A percentile compares a stretch with the other conserved stretches of the same genome.
Evolutionary conservation across 495 filamentous ascomycete species (phyloP).

Genomic region (Acidiella bohemica): DNA sequence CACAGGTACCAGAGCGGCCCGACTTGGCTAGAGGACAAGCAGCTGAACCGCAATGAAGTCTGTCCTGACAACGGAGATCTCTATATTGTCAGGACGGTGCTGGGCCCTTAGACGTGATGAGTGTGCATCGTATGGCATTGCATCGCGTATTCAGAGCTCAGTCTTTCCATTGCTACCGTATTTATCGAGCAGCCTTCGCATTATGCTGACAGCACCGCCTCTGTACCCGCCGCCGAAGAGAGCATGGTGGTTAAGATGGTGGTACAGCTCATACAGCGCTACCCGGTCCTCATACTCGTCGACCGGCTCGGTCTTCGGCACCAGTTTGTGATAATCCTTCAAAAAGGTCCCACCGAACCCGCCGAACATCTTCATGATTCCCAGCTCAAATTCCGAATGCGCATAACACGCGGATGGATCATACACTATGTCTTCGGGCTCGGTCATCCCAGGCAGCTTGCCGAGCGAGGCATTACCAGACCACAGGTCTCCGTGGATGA

Average conservation of each 20-base stretch:
- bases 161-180: conserved; percentile 35
- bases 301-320: conserved; percentile 66
- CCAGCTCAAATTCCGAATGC: conserved; percentile 80
- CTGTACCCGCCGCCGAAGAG: conserved; percentile 70
- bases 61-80: conserved; percentile 16
- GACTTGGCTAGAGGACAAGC: conserved; percentile 16
- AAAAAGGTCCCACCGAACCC: conserved; percentile 65
- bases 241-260: conserved; percentile 79
- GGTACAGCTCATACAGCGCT: conserved; percentile 69
- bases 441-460: conserved; percentile 42
- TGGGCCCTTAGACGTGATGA: conserved; percentile 4
- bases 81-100: conserved; percentile 9
- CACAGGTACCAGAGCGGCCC: conserved; percentile 15
- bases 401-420: conserved; percentile 69
- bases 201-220: conserved; percentile 57
- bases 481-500: conserved; percentile 88
- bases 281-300: conserved; percentile 76
- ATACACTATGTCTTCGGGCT: conserved; percentile 65
- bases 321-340: conserved; percentile 58
- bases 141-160: conserved; percentile 9
- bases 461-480: conserved; percentile 68
- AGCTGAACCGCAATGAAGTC: conserved; percentile 16
- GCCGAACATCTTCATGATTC: conserved; percentile 94
- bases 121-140: no score
- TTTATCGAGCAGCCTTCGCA: conserved; percentile 54